phyloP scores from a whole-genome alignment of 2,329 filamentous ascomycete genomes.

The Arthrobotrys entomopaga region DNA sequence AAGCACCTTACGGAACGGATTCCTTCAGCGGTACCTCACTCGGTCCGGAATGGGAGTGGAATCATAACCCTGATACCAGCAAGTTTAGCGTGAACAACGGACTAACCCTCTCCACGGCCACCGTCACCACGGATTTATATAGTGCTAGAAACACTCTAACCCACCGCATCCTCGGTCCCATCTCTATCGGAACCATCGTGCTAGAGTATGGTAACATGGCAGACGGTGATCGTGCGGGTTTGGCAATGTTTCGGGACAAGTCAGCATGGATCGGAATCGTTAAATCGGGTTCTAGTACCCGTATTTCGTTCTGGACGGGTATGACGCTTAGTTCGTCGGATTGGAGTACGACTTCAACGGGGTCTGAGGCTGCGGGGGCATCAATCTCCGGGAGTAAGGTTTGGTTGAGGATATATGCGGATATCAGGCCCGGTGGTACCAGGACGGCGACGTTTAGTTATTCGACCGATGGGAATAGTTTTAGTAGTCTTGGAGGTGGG shows the following conservation, averaged over 20 bases:
- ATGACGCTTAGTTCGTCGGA: conserved; percentile 60
- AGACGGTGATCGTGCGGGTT: conserved; percentile 67
- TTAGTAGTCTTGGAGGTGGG: conserved; percentile 59
- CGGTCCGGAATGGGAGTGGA: conserved; percentile 69
- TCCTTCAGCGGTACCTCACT: conserved; percentile 64
- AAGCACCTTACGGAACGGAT: conserved; percentile 63
- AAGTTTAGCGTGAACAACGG: conserved; percentile 65
- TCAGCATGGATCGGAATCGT: conserved; percentile 68
- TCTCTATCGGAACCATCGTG: conserved; percentile 65
- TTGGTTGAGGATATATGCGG: conserved; percentile 60
- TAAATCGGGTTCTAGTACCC: conserved; percentile 59
- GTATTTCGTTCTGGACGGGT: conserved; percentile 61
- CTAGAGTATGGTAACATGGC: conserved; percentile 66
- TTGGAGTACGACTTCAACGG: conserved; percentile 60
- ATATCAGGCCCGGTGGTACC: conserved; percentile 61
- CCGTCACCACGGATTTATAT: conserved; percentile 59
- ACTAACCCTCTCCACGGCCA: conserved; percentile 54
- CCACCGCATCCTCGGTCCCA: conserved; percentile 68
- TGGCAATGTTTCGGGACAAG: conserved; percentile 68
- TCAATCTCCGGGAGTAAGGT: conserved; percentile 58
- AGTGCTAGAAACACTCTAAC: conserved; percentile 66
- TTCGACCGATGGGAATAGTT: conserved; percentile 61
- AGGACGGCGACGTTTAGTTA: conserved; percentile 61
- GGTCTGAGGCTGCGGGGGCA: conserved; percentile 57
- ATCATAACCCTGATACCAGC: conserved; percentile 69